phyloP scores from a whole-genome alignment of 208 protist genomes.

The Crithidia thermophila region DNA sequence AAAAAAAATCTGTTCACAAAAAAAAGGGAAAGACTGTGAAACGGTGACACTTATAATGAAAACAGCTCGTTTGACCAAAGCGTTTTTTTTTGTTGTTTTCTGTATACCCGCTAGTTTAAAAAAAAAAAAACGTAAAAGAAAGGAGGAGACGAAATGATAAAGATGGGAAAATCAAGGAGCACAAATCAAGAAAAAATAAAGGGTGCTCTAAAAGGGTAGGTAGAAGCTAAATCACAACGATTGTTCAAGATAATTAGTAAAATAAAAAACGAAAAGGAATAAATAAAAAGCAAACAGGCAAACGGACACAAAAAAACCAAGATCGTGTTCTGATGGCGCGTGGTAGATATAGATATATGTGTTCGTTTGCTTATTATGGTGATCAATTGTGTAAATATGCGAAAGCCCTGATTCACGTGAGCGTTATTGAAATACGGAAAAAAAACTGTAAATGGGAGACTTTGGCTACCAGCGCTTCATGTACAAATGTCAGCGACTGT shows the following conservation, averaged over 20 bases:
- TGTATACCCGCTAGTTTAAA: background rate
- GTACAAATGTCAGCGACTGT: too few relatives aligned
- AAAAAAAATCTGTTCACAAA: background rate
- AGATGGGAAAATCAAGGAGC: background rate
- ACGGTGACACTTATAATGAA: background rate
- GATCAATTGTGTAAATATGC: too few relatives aligned
- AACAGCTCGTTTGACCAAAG: background rate
- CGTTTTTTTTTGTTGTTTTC: background rate
- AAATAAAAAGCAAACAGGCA: constrained; percentile 16
- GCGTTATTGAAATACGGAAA: too few relatives aligned
- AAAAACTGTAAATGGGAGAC: too few relatives aligned
- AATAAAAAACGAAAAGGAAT: background rate
- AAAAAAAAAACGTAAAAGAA: constrained; percentile 1
- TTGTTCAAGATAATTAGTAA: too few relatives aligned
- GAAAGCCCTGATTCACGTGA: too few relatives aligned
- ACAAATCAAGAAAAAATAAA: background rate
- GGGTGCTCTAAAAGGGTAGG: background rate
- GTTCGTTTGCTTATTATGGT: too few relatives aligned
- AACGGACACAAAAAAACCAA: background rate
- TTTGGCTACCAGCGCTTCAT: too few relatives aligned
- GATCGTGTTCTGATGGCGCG: too few relatives aligned
- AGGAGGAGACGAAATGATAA: background rate
- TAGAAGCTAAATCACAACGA: too few relatives aligned
- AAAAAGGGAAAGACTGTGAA: background rate
- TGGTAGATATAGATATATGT: too few relatives aligned